These are phyloP conservation scores for Suillus spraguei DNA, from an alignment of 768 basidiomycete species.

Conservation along the genomic window DNA sequence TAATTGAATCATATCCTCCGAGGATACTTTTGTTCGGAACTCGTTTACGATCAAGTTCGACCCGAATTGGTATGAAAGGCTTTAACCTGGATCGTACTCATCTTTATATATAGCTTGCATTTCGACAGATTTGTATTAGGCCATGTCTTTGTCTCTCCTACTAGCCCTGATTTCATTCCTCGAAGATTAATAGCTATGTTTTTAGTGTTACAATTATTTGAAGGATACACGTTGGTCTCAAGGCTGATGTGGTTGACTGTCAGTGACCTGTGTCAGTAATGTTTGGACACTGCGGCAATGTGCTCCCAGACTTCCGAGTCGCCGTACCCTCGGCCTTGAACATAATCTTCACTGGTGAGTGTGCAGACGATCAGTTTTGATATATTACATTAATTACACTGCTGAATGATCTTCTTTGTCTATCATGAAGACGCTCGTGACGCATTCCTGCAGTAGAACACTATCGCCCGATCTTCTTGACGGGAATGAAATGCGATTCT, in stretches of 20 bases:
- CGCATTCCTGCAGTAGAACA: neutral
- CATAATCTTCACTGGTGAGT: neutral
- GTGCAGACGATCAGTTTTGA: neutral
- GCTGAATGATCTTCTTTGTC: neutral
- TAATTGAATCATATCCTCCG: neutral
- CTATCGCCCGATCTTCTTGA: neutral
- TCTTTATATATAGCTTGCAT: neutral
- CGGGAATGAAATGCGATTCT: neutral
- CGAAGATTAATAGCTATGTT: neutral
- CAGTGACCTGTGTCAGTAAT: neutral
- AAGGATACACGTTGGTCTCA: neutral
- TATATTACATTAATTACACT: neutral
- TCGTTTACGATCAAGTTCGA: neutral
- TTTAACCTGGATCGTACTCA: neutral
- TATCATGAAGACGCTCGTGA: neutral
- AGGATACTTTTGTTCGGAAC: neutral
- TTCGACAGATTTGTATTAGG: conserved; percentile 2
- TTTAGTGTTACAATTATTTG: neutral
- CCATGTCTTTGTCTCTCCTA: conserved; percentile 1
- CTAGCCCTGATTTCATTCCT: neutral
- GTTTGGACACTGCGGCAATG: neutral
- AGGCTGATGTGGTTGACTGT: neutral
- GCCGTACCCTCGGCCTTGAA: neutral
- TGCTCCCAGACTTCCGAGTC: neutral
- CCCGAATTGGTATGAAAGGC: neutral